Evolutionary conservation across 2,329 filamentous ascomycete species (phyloP), one percentile per base, ranked within the genome.

Genomic region (Lecanicillium sp.): DNA sequence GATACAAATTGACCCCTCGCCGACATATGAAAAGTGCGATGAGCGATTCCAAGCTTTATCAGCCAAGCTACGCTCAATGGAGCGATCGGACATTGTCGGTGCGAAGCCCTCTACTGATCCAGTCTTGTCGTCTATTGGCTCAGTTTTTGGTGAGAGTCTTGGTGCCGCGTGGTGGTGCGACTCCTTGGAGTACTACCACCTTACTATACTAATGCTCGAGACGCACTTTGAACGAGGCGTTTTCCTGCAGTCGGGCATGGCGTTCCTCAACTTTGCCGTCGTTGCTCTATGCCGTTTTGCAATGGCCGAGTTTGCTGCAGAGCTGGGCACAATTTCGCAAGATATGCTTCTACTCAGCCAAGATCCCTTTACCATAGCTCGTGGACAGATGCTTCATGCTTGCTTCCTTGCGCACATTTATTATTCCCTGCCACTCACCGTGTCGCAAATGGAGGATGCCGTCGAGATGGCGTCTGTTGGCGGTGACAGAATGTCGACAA

Each of bases 1-100:
- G 3, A 70, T 89, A 13, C 59, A 73, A 2, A 65, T 92, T 11
- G 74, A 80, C 25, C 68, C 79, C 2, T 65, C 77, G 3, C 80
- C 80, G 2, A 80, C 75, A 0, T 88, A 80, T 55, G 79, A 89
- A 48, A 76, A 83, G 48, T 94, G 86, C 51, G 89, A 95, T 53
- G 63, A 65, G 14, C 77, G 82, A 38, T 95, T 92, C 50, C 70
- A 79, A 47, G 67, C 70, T 37, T 63, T 83, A 14, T 70, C 73
- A n/a, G 57, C 68, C 3, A 70, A 71, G 50, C 70, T 88, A 11
- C 71, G 74, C 52, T 70, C 64, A 30, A 73, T 73, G 58, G 78
- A 78, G 31, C 63, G 62, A 19, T 49, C 60, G 5, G 56, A 65
- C 5, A 51, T 79, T 3, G 46, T 75, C 33, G 62, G 60, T 29